phyloP scores from a whole-genome alignment of 306 rosid species.

The Chamaecrista fasciculata region DNA sequence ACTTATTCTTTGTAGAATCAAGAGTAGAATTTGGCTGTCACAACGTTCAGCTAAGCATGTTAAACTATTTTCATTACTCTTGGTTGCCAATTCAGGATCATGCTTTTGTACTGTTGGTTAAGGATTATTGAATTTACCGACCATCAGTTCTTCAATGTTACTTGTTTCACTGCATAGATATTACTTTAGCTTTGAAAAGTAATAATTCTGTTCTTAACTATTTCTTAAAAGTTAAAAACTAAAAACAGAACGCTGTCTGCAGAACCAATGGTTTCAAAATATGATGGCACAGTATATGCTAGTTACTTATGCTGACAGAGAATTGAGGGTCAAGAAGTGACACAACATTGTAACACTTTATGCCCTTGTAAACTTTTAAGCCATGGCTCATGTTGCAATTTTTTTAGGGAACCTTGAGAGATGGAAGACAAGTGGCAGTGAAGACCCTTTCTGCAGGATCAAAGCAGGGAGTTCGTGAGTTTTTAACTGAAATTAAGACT shows the following conservation, averaged over 20 bases:
- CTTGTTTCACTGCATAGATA: not conserved
- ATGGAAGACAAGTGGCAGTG: slow-evolving; percentile 71
- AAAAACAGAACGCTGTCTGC: not conserved
- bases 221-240: not conserved
- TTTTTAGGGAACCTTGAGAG: slow-evolving; percentile 70
- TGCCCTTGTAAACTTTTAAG: slow-evolving; percentile 7
- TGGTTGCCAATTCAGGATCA: not conserved
- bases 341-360: slow-evolving; percentile 7
- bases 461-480: slow-evolving; percentile 86
- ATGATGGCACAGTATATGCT: not conserved
- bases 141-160: not conserved
- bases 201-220: not conserved
- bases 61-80: not conserved
- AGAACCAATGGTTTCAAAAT: not conserved
- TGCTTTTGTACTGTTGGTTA: not conserved
- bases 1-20: not conserved
- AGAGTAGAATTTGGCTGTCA: not conserved
- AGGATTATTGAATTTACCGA: not conserved
- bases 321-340: slow-evolving; percentile 10
- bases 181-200: not conserved
- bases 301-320: slow-evolving; percentile 13
- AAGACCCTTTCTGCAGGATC: slow-evolving; percentile 83
- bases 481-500: slow-evolving; percentile 72
- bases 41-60: not conserved
- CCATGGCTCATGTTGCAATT: slow-evolving; percentile 23